Base-by-base conservation (phyloP, 2,329 filamentous ascomycete species). In the Fusarium nisikadoi region DNA sequence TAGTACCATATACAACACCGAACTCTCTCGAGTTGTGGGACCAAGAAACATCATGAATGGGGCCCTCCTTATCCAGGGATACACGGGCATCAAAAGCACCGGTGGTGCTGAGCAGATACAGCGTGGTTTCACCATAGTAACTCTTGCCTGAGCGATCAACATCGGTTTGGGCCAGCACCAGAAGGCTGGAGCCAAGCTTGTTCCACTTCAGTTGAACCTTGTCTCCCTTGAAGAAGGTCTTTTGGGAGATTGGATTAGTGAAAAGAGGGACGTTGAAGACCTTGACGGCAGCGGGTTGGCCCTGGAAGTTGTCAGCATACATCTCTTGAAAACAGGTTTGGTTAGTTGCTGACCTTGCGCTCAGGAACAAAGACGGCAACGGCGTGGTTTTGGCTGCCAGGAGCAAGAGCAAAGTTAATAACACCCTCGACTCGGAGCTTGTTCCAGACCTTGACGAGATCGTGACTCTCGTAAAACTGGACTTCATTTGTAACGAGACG, bases 201-300 rank as follows among this genome's bases (percentile, higher is more conserved):
- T 99, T 99, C 96, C 96, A 99, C 86, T 98, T 98, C 80, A 99
- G 86, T 83, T 98, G 94, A 52, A 99, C 95, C 86, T 98, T 98
- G 86, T 99, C 96, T 72, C 95, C 95, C 86, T 99, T 99, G 90
- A 94, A 99, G 81, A 99, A 99, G 3, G 93, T 98, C 91, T 99
- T 99, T 81, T 98, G 95, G 42, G 95, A 98, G 54, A 97, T 91
- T 8, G 95, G 91, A 58, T 85, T 86, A 71, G 84, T 88, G 84
- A 98, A 98, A 76, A 96, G 88, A 45, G 96, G 95, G 39, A 98
- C 93, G 75, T 95, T 94, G 86, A 93, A 99, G 68, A 98, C 93
- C 84, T 97, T 97, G 81, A 98, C 94, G 4, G 93, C 90, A 60
- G 96, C 95, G 39, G 96, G 96, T 89, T 95, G 93, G 56, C 96